Base-by-base conservation (phyloP, 1,284 basidiomycete genomes). In the Ceratobasidium sp. region DNA sequence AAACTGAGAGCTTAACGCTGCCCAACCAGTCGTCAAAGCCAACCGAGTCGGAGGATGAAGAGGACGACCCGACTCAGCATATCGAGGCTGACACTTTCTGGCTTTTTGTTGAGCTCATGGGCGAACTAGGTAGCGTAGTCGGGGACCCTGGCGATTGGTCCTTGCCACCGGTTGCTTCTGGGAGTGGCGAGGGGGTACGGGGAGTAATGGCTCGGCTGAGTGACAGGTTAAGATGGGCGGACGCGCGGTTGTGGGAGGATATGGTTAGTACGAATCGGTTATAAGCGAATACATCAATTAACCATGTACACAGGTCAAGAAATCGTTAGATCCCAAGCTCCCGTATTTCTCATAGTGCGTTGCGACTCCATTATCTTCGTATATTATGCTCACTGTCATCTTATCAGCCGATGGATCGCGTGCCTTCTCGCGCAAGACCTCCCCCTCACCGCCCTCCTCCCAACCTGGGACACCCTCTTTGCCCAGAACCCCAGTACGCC, bases 281-380 rank as follows among this genome's bases (percentile, higher is more conserved):
- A 54, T 32, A 58, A 54, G 31, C 52, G 40, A 52, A 40, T 29
- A 12, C 25, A n/a, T 38, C 42, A 34, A 31, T 40, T 53, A 17
- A 62, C 27, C 22, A 29, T 22, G 40, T 69, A n/a, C 13, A 10
- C 32, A 22, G 32, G 43, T 54, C 17, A 57, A 69, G 6, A 87
- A 86, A 73, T 87, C 89, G 1, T 79, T 92, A 13, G 87, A 90
- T 75, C 90, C 91, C 29, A 79, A 82, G 29, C 79, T 89, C 45
- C 91, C 91, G 0, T 89, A 92, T 77, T 92, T 90, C 77, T 91
- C 91, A 60, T 89, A 89, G 90, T 92, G 77, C 72, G 90, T 80
- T 6, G 40, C n/a, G 35, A 47, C 17, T 20, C 29, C 43, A 7
- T 52, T 32, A 38, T 55, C 50, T 69, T 10, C 34, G 52, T 62